phyloP scores from a whole-genome alignment of 257 asterid species.

The Scutellaria minor region DNA sequence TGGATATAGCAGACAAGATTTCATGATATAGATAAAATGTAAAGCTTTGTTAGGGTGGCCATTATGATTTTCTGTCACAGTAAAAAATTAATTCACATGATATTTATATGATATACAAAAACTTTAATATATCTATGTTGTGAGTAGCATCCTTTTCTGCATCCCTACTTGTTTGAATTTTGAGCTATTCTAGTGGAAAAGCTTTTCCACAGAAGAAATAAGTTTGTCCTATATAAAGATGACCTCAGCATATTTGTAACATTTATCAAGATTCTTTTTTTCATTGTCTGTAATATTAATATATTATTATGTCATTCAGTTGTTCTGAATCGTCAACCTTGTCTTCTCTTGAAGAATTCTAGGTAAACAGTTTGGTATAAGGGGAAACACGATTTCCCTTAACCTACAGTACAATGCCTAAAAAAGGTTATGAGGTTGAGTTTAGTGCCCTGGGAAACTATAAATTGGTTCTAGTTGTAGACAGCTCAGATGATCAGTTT shows the following conservation, averaged over 20 bases:
- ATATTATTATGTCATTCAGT: constrained; percentile 12
- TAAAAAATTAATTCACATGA: not conserved
- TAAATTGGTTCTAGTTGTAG: not conserved
- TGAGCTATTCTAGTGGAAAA: constrained; percentile 1
- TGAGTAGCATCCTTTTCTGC: not conserved
- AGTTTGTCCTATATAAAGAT: constrained; percentile 2
- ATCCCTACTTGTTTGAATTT: not conserved
- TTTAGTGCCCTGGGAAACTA: constrained; percentile 22
- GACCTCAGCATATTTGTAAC: not conserved
- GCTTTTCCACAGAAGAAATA: constrained; percentile 3
- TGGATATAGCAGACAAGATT: not conserved
- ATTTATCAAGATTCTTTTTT: not conserved
- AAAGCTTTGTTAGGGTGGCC: not conserved
- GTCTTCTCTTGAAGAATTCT: not conserved
- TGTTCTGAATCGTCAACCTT: not conserved
- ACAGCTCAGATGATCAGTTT: constrained; percentile 14
- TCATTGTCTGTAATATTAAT: not conserved
- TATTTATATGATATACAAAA: not conserved
- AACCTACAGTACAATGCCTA: not conserved
- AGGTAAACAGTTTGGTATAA: not conserved
- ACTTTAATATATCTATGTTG: not conserved
- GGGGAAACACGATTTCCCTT: not conserved
- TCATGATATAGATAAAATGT: not conserved
- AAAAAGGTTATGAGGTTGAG: constrained; percentile 1
- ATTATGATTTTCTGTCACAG: not conserved